Evolutionary conservation across 2,329 filamentous ascomycete species (phyloP).

Genomic region (Leptoxyphium fumago): DNA sequence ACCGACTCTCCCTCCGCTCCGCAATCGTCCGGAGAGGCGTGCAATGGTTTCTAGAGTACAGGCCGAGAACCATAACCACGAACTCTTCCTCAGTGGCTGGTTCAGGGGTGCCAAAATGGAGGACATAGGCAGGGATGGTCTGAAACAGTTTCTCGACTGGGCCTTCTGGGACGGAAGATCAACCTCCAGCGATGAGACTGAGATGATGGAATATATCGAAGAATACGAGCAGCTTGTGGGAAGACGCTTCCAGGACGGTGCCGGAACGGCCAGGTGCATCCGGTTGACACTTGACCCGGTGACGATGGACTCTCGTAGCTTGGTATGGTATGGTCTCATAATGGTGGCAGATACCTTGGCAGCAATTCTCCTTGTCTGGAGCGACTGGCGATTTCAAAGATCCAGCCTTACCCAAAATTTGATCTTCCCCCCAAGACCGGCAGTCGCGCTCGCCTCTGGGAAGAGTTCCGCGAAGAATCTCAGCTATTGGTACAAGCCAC

Average conservation of each 20-base stretch:
- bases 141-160: conserved; percentile 54
- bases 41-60: conserved; percentile 44
- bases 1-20: conserved; percentile 34
- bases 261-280: conserved; percentile 41
- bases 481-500: conserved; percentile 52
- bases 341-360: conserved; percentile 36
- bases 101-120: conserved; percentile 44
- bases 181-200: conserved; percentile 42
- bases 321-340: conserved; percentile 46
- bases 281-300: conserved; percentile 53
- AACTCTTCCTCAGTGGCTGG: conserved; percentile 48
- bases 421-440: conserved; percentile 46
- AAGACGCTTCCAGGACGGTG: conserved; percentile 36
- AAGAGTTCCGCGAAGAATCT: conserved; percentile 32
- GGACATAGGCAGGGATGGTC: conserved; percentile 52
- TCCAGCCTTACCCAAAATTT: conserved; percentile 21
- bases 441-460: conserved; percentile 29
- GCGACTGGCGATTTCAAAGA: conserved; percentile 13
- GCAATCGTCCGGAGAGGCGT: conserved; percentile 34
- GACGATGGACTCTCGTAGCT: conserved; percentile 43
- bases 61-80: conserved; percentile 38
- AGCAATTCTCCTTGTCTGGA: conserved; percentile 8
- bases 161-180: conserved; percentile 48
- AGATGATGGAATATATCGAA: conserved; percentile 37
- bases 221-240: conserved; percentile 42